Evolutionary conservation across 1,284 basidiomycete species (phyloP).

Genomic region (Trichosporon faecale): DNA sequence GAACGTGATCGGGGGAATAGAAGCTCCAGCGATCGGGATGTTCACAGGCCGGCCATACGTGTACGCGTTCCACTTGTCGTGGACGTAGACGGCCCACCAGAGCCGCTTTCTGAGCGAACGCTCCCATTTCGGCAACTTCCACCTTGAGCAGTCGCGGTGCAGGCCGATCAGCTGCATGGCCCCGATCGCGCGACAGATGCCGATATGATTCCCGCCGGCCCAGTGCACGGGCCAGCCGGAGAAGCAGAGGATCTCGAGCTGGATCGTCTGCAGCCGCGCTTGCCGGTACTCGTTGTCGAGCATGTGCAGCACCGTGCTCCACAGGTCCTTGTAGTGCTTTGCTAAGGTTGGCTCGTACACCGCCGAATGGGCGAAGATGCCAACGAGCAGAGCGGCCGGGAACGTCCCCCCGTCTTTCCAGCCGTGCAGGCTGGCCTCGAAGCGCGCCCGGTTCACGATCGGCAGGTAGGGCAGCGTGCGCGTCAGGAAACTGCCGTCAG

Average conservation of each 20-base stretch:
- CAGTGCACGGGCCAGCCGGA: constrained; percentile 28
- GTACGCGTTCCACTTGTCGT: constrained; percentile 31
- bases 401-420: constrained; percentile 24
- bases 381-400: constrained; percentile 27
- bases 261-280: constrained; percentile 30
- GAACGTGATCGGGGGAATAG: constrained; percentile 19
- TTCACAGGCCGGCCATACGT: constrained; percentile 26
- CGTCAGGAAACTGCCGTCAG: constrained; percentile 25
- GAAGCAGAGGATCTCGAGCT: constrained; percentile 28
- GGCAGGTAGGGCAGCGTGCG: constrained; percentile 29
- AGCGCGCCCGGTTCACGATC: constrained; percentile 29
- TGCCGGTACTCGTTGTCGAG: constrained; percentile 28
- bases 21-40: constrained; percentile 13
- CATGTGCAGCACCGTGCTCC: constrained; percentile 25
- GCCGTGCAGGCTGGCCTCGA: constrained; percentile 24
- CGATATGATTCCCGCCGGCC: constrained; percentile 29
- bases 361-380: constrained; percentile 27
- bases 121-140: constrained; percentile 33
- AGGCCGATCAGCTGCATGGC: constrained; percentile 30
- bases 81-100: constrained; percentile 31
- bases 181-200: constrained; percentile 25
- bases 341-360: constrained; percentile 25
- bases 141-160: constrained; percentile 30
- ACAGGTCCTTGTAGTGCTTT: constrained; percentile 20
- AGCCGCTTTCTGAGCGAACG: constrained; percentile 26